Evolutionary conservation across 306 rosid genomes (phyloP), one percentile per base, ranked within the genome.

Genomic region (Delonix regia): DNA sequence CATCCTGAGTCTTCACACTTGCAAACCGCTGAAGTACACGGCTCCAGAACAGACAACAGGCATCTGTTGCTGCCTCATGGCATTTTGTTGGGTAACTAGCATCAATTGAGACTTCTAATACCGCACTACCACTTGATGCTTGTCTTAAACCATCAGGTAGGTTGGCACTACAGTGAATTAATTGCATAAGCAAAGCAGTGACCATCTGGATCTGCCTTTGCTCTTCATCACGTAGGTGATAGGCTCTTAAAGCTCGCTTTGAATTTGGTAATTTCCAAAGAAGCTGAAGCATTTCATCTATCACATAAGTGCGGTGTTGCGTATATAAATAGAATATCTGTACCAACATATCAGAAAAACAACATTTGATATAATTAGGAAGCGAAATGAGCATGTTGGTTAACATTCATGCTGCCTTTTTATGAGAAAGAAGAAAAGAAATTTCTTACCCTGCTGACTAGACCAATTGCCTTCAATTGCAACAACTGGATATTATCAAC

Each of bases 131-230:
- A 69, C 78, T 85, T 27, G 97, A 82, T 80, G 89, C 88, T 71
- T 86, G 89, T 86, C 99, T 93, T 83, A 96, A 79, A 38, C 91
- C 72, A 76, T 89, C 92, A 55, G 99, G 99, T 79, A 96, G 90
- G 87, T 96, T 93, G 71, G 99, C 86, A 86, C 99, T 93, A 84
- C 88, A 87, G 61, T 93, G 97, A 74, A 96, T 89, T 82, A 93
- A 84, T 83, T 96, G 99, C 85, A 93, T 90, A 77, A 96, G 85
- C 85, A 96, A 85, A 78, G 98, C 99, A 69, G 97, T 90, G 74
- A 93, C 83, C 99, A 96, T 96, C 74, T 96, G 99, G 83, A 96
- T 93, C 91, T 93, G 99, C 75, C 91, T 88, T 84, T 93, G 99
- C 77, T 95, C 99, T 83, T 95, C 98, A 59, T 95, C 99, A 15